A percentile compares a stretch with the other conserved stretches of the same genome.
Conservation (phyloP, 2,329 filamentous ascomycete genomes). For the Fusarium gaditjirri region DNA sequence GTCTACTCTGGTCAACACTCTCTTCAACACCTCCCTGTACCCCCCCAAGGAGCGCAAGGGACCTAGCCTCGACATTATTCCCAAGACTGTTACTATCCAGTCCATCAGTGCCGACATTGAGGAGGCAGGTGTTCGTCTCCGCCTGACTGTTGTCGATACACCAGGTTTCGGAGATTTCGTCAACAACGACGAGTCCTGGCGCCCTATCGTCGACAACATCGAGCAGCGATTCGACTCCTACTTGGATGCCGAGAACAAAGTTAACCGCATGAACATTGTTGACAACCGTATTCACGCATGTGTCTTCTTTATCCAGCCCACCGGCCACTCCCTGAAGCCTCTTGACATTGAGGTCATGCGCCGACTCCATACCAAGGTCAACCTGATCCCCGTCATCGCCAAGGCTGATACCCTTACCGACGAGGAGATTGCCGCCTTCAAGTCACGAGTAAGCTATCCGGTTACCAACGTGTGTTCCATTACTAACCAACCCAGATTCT, state of each 20-base stretch:
- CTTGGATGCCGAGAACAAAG: conserved; percentile 99
- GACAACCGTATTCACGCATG: conserved; percentile 99
- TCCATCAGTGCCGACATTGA: conserved; percentile 97
- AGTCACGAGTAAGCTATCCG: conserved; percentile 84
- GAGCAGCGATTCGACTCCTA: conserved; percentile 99
- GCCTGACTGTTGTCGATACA: conserved; percentile 96
- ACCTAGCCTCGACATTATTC: conserved; percentile 96
- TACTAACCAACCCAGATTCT: conserved; percentile 74
- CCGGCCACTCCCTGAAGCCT: conserved; percentile 97
- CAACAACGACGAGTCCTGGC: conserved; percentile 99
- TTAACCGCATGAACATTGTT: conserved; percentile 99
- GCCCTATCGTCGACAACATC: conserved; percentile 99
- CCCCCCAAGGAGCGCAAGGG: conserved; percentile 98
- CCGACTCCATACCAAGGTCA: conserved; percentile 99
- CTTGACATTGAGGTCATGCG: conserved; percentile 99
- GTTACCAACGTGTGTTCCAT: neutral
- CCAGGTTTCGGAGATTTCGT: conserved; percentile 99
- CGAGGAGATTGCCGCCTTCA: conserved; percentile 94
- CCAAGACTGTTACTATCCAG: conserved; percentile 96
- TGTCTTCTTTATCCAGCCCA: conserved; percentile 99
- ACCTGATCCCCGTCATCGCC: conserved; percentile 98
- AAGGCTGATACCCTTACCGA: conserved; percentile 98
- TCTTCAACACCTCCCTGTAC: conserved; percentile 99
- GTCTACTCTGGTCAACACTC: conserved; percentile 97
- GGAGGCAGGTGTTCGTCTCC: conserved; percentile 96